Evolutionary conservation across 2,329 filamentous ascomycete genomes (phyloP).

Genomic region (Aspergillus intermedius): DNA sequence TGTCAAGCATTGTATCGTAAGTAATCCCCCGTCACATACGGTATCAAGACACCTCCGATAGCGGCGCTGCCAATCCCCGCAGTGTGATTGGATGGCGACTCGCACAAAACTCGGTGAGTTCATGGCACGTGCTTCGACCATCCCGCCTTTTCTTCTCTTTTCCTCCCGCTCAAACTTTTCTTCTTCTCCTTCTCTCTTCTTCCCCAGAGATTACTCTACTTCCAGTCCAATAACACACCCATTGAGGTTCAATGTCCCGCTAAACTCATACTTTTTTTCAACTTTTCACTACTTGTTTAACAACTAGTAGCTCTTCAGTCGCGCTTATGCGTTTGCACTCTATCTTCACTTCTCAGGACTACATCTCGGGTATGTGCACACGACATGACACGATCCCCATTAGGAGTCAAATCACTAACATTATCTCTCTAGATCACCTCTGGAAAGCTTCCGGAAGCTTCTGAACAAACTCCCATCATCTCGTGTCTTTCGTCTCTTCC

Average conservation of each 20-base stretch:
- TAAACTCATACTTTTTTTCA: constrained; percentile 15
- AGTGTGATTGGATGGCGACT: constrained; percentile 20
- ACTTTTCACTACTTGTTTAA: constrained; percentile 9
- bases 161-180: constrained; percentile 7
- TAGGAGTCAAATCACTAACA: constrained; percentile 14
- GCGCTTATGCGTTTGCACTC: constrained; percentile 82
- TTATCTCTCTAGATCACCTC: constrained; percentile 49
- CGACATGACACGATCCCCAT: not conserved
- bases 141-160: constrained; percentile 10
- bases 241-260: constrained; percentile 19
- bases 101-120: constrained; percentile 20
- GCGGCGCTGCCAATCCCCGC: constrained; percentile 8
- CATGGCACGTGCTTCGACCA: constrained; percentile 19
- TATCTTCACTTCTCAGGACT: constrained; percentile 78
- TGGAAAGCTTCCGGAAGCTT: constrained; percentile 62
- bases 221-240: constrained; percentile 3
- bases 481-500: constrained; percentile 10
- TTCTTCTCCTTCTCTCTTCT: constrained; percentile 8
- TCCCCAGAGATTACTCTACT: constrained; percentile 4
- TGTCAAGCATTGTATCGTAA: no score
- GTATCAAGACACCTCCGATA: constrained; percentile 10
- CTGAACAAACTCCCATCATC: constrained; percentile 17
- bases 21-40: no score
- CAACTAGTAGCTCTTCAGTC: constrained; percentile 39
- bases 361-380: constrained; percentile 52